A percentile compares a stretch with the other conserved stretches of the same genome.
Conservation (phyloP, 148 eudicot genomes). For the Rhododendron kiyosumense region DNA sequence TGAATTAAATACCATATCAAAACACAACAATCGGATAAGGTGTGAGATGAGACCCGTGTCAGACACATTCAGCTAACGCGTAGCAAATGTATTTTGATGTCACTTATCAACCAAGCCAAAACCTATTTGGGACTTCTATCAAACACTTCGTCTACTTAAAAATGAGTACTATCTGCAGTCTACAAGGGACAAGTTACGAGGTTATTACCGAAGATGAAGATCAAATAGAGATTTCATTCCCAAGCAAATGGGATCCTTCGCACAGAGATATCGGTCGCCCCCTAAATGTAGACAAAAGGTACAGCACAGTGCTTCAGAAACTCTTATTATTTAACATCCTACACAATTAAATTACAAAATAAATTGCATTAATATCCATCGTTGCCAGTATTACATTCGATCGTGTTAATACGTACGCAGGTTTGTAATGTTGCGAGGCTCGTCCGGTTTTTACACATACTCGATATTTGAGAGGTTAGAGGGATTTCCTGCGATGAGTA, state of each 20-base stretch:
- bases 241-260: slow-evolving; percentile 36
- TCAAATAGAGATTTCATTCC: slow-evolving; percentile 72
- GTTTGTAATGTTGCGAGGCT: slow-evolving; percentile 66
- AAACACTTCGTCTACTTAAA: too few species aligned
- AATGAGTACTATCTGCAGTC: slow-evolving; percentile 26
- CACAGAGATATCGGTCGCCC: slow-evolving; percentile 26
- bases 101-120: too few species aligned
- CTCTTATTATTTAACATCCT: neutral
- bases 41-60: too few species aligned
- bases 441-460: slow-evolving; percentile 66
- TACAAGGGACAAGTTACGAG: slow-evolving; percentile 34
- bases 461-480: slow-evolving; percentile 49
- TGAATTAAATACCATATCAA: too few species aligned
- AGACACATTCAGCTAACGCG: too few species aligned
- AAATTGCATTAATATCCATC: neutral
- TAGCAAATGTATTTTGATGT: too few species aligned
- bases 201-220: slow-evolving; percentile 44
- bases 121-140: too few species aligned
- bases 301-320: neutral
- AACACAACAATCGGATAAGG: too few species aligned
- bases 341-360: neutral
- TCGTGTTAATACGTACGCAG: slow-evolving; percentile 16
- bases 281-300: slow-evolving; percentile 78
- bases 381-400: neutral
- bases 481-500: slow-evolving; percentile 50